Percentiles rank a stretch among this genome's conserved stretches.
These are phyloP conservation scores for Fusarium continuum DNA, from an alignment of 2,329 filamentous ascomycete species.

Conservation along the genomic window DNA sequence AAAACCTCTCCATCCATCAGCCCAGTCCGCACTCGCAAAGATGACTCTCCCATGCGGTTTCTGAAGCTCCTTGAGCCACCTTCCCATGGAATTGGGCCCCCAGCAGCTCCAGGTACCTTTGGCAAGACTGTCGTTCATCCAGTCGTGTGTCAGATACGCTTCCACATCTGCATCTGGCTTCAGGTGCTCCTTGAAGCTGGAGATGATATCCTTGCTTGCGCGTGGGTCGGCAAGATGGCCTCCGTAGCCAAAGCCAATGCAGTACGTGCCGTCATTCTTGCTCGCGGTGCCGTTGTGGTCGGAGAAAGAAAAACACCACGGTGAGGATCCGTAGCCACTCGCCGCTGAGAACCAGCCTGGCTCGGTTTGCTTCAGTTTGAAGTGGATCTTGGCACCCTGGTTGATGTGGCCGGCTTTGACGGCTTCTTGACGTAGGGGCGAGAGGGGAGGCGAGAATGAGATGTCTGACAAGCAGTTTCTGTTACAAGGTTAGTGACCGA, in stretches of 20 bases:
- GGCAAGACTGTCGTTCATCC: slow-evolving; percentile 26
- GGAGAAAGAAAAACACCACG: slow-evolving; percentile 27
- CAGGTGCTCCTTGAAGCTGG: slow-evolving; percentile 7
- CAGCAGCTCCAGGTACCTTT: slow-evolving; percentile 33
- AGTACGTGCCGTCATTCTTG: slow-evolving; percentile 20
- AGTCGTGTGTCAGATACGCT: slow-evolving; percentile 35
- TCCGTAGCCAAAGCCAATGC: slow-evolving; percentile 29
- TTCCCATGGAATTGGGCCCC: slow-evolving; percentile 12
- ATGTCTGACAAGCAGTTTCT: slow-evolving; percentile 10
- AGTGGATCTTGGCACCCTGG: slow-evolving; percentile 25
- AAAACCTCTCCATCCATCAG: slow-evolving; percentile 38
- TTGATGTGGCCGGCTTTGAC: slow-evolving; percentile 14
- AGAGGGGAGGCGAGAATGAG: background rate
- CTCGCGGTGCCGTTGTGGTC: slow-evolving; percentile 21
- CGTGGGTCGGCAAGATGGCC: slow-evolving; percentile 2
- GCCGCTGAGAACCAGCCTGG: slow-evolving; percentile 18
- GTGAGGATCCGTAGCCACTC: slow-evolving; percentile 2
- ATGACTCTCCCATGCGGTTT: slow-evolving; percentile 16
- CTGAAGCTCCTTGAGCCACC: slow-evolving; percentile 26
- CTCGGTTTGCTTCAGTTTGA: slow-evolving; percentile 3
- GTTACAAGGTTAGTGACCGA: background rate
- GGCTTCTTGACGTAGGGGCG: slow-evolving; percentile 12
- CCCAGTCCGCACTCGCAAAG: slow-evolving; percentile 39
- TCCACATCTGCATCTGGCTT: slow-evolving; percentile 16
- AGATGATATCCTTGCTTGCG: background rate